phyloP scores from a whole-genome alignment of 345 rosid genomes.

The Limnanthes douglasii region DNA sequence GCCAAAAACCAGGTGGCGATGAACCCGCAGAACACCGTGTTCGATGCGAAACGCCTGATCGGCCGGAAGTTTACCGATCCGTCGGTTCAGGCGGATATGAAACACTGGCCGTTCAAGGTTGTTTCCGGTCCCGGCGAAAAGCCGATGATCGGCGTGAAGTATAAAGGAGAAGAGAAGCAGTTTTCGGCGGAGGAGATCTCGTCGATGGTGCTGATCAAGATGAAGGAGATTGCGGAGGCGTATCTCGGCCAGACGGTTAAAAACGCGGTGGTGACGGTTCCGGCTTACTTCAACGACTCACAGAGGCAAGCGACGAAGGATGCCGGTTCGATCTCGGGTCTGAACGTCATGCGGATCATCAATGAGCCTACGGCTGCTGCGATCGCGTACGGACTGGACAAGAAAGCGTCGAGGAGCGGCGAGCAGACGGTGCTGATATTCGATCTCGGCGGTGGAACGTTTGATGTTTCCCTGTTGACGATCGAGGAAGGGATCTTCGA shows the following conservation, averaged over 20 bases:
- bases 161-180: conserved; percentile 29
- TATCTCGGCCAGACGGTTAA: conserved; percentile 30
- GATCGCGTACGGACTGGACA: conserved; percentile 49
- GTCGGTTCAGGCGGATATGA: conserved; percentile 31
- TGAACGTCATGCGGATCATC: too few species aligned
- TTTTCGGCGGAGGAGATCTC: conserved; percentile 39
- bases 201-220: conserved; percentile 41
- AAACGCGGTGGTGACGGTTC: conserved; percentile 46
- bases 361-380: conserved; percentile 50
- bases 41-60: conserved; percentile 20
- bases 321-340: conserved; percentile 35
- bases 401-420: conserved; percentile 36
- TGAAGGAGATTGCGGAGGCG: conserved; percentile 47
- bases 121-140: conserved; percentile 31
- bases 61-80: conserved; percentile 31
- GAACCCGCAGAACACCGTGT: conserved; percentile 37
- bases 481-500: conserved; percentile 43
- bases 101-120: conserved; percentile 43
- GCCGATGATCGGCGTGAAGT: conserved; percentile 31
- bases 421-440: conserved; percentile 36
- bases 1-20: conserved; percentile 36
- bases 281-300: too few species aligned
- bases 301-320: conserved; percentile 41
- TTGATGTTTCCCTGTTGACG: conserved; percentile 40
- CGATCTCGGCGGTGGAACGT: conserved; percentile 48